These are phyloP conservation scores for Suillus paluster DNA, from an alignment of 768 basidiomycete genomes.

Conservation along the genomic window DNA sequence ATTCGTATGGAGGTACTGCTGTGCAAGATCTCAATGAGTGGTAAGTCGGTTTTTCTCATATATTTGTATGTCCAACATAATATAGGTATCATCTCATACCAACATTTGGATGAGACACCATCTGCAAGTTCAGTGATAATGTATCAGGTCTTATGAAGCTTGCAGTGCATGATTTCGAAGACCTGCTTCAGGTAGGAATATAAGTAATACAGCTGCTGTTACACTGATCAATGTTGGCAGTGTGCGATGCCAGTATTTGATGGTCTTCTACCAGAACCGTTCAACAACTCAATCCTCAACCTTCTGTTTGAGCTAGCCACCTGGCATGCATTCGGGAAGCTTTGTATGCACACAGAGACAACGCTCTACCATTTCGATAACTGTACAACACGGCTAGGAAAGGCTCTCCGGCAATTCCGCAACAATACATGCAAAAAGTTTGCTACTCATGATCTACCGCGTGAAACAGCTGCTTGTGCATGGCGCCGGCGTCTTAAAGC, in stretches of 20 bases:
- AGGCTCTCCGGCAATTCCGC: conserved; percentile 25
- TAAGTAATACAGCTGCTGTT: too few relatives aligned
- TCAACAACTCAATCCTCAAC: conserved; percentile 17
- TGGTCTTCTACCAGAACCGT: conserved; percentile 12
- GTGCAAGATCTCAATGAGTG: too few relatives aligned
- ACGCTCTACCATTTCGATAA: conserved; percentile 15
- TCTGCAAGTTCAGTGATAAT: conserved; percentile 35
- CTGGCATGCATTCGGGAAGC: conserved; percentile 26
- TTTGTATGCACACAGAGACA: conserved; percentile 19
- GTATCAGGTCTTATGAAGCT: conserved; percentile 38
- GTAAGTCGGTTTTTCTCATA: too few relatives aligned
- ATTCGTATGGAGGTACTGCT: background rate
- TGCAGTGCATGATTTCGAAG: conserved; percentile 43
- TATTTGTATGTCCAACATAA: too few relatives aligned
- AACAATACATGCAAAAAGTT: conserved; percentile 23
- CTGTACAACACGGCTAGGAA: conserved; percentile 18
- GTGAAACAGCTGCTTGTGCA: conserved; percentile 9
- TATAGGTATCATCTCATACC: too few relatives aligned
- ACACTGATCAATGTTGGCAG: conserved; percentile 12
- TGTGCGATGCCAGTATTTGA: conserved; percentile 16
- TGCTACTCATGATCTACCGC: too few relatives aligned
- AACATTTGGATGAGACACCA: conserved; percentile 37
- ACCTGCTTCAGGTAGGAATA: conserved; percentile 32
- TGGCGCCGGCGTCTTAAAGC: conserved; percentile 1
- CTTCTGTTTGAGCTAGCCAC: conserved; percentile 18